Evolutionary conservation across 805 yeast species (phyloP), one percentile per base, ranked within the genome.

Genomic region (Pichia thaimueangensis): DNA sequence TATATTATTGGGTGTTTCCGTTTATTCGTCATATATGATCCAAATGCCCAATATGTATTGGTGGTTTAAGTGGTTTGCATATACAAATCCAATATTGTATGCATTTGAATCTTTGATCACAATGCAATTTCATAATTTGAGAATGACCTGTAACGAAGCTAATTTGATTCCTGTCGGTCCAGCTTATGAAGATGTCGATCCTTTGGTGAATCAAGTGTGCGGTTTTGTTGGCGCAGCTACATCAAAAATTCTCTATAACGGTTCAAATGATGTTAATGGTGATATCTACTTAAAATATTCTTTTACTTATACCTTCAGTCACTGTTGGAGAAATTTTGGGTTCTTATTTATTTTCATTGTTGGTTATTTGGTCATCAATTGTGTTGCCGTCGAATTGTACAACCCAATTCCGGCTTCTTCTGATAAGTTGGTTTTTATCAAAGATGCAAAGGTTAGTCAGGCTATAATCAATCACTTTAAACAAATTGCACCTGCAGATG

Each of bases 321-420:
- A 86, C 60, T 70, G 74, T 38, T 86, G 95, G 95, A 78, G 95
- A 67, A 83, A 86, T 59, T 70, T 82, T 44, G 95, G 80, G 45
- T 70, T 74, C 44, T 42, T 67, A 43, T 45, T 71, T 51, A 73
- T 58, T 5, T 72, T 67, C 51, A 58, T 65, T 30, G 30, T 70
- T 13, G 68, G 71, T 48, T 70, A 70, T 57, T 49, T 72, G 25
- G 22, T 37, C 3, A 47, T 62, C 27, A 53, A 58, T 35, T 47
- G 57, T 4, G 6, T 62, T 19, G 46, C 59, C 4, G 60, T 57
- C 29, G 72, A 68, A 42, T 10, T 42, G 15, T 55, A 50, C 40
- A 58, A 59, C 40, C 64, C 63, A 17, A 47, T 55, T 8, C 55
- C 41, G 30, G 50, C 55, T n/a, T 52, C 59, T 15, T 54, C 64